These are phyloP conservation scores for Candida frijolesensis DNA, from an alignment of 1,139 yeast species.

Conservation along the genomic window DNA sequence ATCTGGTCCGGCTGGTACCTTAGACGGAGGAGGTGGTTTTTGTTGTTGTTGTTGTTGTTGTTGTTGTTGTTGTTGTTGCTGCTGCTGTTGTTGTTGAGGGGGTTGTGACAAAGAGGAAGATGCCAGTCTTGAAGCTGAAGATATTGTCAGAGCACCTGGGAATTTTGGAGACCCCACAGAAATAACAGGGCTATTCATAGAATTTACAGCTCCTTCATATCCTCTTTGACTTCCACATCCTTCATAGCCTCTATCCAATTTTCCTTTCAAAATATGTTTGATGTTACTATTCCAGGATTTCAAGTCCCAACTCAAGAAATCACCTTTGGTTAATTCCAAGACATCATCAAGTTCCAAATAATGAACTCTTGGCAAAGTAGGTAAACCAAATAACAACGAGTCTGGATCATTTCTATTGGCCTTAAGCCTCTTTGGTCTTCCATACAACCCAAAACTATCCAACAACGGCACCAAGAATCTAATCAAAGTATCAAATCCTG, in stretches of 20 bases:
- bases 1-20: conserved; percentile 4
- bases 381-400: conserved; percentile 86
- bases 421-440: conserved; percentile 85
- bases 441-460: conserved; percentile 87
- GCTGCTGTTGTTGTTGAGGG: not conserved
- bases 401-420: conserved; percentile 83
- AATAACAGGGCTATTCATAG: conserved; percentile 39
- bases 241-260: conserved; percentile 71
- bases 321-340: conserved; percentile 22
- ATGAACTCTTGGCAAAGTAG: conserved; percentile 85
- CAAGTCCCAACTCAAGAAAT: conserved; percentile 57
- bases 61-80: conserved; percentile 3
- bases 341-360: conserved; percentile 55
- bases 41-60: not conserved
- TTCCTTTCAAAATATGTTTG: conserved; percentile 63
- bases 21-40: not conserved
- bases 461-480: conserved; percentile 82
- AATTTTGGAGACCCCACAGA: conserved; percentile 14
- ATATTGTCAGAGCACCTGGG: conserved; percentile 3
- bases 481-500: conserved; percentile 91
- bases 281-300: conserved; percentile 70
- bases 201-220: conserved; percentile 56
- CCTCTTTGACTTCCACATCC: conserved; percentile 81
- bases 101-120: conserved; percentile 4
- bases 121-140: conserved; percentile 6